These are phyloP conservation scores for Malus hybrid DNA, from an alignment of 331 rosid species.

Conservation along the genomic window DNA sequence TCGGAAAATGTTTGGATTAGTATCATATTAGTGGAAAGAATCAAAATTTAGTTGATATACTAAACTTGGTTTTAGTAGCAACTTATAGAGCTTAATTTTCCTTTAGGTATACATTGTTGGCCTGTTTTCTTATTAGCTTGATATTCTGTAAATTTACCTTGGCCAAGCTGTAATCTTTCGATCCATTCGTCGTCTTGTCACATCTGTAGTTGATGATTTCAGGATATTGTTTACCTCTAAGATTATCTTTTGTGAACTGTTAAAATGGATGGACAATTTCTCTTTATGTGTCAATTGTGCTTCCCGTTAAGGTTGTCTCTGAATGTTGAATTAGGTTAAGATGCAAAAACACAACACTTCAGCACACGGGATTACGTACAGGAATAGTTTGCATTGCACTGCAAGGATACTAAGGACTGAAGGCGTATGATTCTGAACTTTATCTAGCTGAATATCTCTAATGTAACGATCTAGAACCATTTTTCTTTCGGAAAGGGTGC, in stretches of 20 bases:
- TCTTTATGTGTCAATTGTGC: not conserved
- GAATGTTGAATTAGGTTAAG: slow-evolving; percentile 46
- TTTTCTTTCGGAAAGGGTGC: not conserved
- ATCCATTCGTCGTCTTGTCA: not conserved
- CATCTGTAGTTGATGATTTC: slow-evolving; percentile 7
- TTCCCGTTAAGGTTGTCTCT: not conserved
- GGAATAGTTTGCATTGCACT: slow-evolving; percentile 71
- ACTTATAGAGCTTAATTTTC: not conserved
- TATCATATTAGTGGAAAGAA: not conserved
- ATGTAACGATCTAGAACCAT: not conserved
- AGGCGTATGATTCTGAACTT: slow-evolving; percentile 60
- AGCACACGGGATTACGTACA: slow-evolving; percentile 55
- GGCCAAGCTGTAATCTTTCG: not conserved
- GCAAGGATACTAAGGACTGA: slow-evolving; percentile 80
- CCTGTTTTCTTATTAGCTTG: not conserved
- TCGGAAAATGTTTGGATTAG: not conserved
- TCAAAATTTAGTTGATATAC: too few species aligned
- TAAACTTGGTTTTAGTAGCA: not conserved
- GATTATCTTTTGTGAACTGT: not conserved
- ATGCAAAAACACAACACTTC: slow-evolving; percentile 80
- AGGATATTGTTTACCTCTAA: not conserved
- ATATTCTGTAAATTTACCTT: not conserved
- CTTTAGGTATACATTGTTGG: too few species aligned
- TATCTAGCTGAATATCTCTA: slow-evolving; percentile 1
- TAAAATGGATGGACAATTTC: not conserved